Evolutionary conservation across 2,329 filamentous ascomycete genomes (phyloP).

Genomic region (Orbilia javanica): DNA sequence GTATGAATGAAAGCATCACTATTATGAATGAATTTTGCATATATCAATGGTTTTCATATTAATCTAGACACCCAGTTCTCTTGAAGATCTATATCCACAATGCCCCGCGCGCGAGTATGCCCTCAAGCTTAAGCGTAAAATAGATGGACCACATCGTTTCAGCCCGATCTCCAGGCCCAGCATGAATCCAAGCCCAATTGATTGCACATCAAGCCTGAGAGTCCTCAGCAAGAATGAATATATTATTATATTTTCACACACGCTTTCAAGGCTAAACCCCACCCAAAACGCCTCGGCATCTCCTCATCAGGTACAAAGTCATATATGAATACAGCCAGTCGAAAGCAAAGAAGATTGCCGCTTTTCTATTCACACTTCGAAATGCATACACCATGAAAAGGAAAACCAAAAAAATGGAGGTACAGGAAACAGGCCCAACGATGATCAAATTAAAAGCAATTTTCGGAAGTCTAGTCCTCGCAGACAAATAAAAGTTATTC

Average conservation of each 20-base stretch:
- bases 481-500: neutral
- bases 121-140: neutral
- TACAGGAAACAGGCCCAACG: slow-evolving; percentile 11
- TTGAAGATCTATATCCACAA: neutral
- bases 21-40: neutral
- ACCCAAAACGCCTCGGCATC: slow-evolving; percentile 21
- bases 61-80: neutral
- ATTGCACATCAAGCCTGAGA: neutral
- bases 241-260: slow-evolving; percentile 6
- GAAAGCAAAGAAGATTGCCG: neutral
- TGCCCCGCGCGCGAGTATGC: too few relatives aligned
- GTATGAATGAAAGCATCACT: too few relatives aligned
- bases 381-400: neutral
- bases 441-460: neutral
- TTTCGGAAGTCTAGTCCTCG: neutral
- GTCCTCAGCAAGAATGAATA: neutral
- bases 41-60: neutral
- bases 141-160: neutral
- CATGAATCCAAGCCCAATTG: neutral
- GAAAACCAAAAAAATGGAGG: neutral
- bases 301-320: neutral
- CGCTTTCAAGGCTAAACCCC: slow-evolving; percentile 9
- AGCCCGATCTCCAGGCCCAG: neutral
- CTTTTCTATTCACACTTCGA: slow-evolving; percentile 33
- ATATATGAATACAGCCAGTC: neutral